Conservation (phyloP, 2,329 filamentous ascomycete genomes). For the Escovopsis sp. region DNA sequence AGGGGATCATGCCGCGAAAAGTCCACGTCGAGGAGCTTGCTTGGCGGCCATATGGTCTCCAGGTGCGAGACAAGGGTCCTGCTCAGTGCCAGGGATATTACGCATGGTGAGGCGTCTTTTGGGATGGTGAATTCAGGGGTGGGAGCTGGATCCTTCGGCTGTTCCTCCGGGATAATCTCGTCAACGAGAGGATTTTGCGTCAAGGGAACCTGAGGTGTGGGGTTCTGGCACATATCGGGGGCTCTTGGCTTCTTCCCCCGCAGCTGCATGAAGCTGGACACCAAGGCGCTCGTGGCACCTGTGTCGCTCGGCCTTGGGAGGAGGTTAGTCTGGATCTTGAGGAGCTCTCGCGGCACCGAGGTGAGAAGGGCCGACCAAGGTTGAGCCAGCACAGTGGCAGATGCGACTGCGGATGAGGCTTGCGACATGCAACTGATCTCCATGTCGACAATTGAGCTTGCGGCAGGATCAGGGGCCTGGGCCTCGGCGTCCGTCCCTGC, state of each 20-base stretch:
- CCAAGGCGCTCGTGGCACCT: constrained; percentile 13
- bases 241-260: constrained; percentile 11
- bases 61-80: constrained; percentile 34
- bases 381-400: neutral
- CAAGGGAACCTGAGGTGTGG: neutral
- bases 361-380: neutral
- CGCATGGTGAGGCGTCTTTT: constrained; percentile 17
- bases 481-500: neutral
- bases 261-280: constrained; percentile 18
- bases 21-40: constrained; percentile 45
- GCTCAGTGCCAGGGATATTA: constrained; percentile 35
- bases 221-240: no score
- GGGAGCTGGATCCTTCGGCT: constrained; percentile 2
- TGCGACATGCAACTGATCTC: neutral
- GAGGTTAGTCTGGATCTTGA: neutral
- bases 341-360: neutral
- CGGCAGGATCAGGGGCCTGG: no score
- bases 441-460: no score
- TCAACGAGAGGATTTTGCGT: no score
- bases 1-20: constrained; percentile 26
- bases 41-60: constrained; percentile 29
- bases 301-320: constrained; percentile 8
- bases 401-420: neutral
- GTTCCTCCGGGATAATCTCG: no score
- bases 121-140: constrained; percentile 9